Conservation (phyloP, 805 yeast species). For the Saccharomycopsis javanensis region DNA sequence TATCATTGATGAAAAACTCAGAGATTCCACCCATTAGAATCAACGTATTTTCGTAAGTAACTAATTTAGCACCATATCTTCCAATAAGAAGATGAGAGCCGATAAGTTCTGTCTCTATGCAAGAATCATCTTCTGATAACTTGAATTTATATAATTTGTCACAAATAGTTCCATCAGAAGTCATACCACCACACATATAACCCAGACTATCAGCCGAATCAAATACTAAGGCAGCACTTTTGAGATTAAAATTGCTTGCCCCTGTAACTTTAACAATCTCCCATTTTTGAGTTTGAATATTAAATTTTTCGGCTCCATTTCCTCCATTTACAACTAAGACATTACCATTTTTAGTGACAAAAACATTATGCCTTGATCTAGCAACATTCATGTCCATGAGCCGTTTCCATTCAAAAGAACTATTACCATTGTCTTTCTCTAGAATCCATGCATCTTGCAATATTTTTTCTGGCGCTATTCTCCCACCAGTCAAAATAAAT, state of each 20-base stretch:
- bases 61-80: constrained; percentile 41
- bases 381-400: background rate
- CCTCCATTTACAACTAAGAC: constrained; percentile 2
- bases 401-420: constrained; percentile 10
- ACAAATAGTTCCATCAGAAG: constrained; percentile 24
- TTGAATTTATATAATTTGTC: constrained; percentile 26
- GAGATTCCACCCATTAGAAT: constrained; percentile 53
- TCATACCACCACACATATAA: constrained; percentile 36
- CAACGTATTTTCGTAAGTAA: constrained; percentile 23
- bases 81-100: constrained; percentile 28
- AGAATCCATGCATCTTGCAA: constrained; percentile 38
- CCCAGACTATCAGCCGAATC: background rate
- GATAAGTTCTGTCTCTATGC: constrained; percentile 21
- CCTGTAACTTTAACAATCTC: background rate
- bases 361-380: background rate
- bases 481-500: constrained; percentile 51
- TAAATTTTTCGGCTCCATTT: background rate
- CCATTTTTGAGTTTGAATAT: constrained; percentile 6
- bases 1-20: constrained; percentile 27
- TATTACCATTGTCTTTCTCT: background rate
- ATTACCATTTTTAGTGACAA: background rate
- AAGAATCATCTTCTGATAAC: constrained; percentile 17
- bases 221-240: constrained; percentile 3
- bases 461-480: constrained; percentile 46
- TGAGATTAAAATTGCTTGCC: constrained; percentile 8